These are phyloP conservation scores for Ophiosphaerella korrae DNA, from an alignment of 2,329 filamentous ascomycete genomes.

Conservation along the genomic window DNA sequence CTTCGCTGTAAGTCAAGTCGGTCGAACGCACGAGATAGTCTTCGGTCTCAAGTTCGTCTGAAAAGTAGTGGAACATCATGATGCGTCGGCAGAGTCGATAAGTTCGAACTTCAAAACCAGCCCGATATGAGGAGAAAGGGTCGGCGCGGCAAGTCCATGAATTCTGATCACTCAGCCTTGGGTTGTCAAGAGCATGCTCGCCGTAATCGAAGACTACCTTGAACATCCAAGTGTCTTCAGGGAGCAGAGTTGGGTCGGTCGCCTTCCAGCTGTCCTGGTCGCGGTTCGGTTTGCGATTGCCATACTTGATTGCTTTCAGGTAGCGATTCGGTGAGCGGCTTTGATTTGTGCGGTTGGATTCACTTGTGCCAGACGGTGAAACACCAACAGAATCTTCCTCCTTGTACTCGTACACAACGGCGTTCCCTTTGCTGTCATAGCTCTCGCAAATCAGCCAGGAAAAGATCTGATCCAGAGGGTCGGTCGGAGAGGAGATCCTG, in stretches of 20 bases:
- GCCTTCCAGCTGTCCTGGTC: too few species aligned
- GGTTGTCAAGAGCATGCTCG: conserved; percentile 31
- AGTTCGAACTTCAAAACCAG: conserved; percentile 41
- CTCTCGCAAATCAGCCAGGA: conserved; percentile 25
- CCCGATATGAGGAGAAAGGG: conserved; percentile 32
- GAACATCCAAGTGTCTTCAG: conserved; percentile 36
- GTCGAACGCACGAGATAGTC: neutral
- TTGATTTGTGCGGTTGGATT: conserved; percentile 5
- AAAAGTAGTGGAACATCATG: conserved; percentile 47
- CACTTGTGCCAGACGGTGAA: neutral
- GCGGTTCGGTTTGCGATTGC: conserved; percentile 11
- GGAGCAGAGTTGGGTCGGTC: neutral
- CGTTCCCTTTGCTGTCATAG: conserved; percentile 29
- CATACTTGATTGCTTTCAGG: conserved; percentile 22
- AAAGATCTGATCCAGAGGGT: conserved; percentile 21
- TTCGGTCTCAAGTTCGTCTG: neutral
- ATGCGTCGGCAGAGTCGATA: conserved; percentile 39
- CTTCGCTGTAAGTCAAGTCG: neutral
- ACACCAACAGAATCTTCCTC: conserved; percentile 16
- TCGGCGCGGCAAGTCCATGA: conserved; percentile 31
- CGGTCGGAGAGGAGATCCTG: neutral
- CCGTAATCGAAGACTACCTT: conserved; percentile 29
- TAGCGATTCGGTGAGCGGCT: conserved; percentile 6
- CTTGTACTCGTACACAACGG: conserved; percentile 26
- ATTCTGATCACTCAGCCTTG: conserved; percentile 10